These are phyloP conservation scores for Xylariaceae sp. DNA, from an alignment of 2,329 filamentous ascomycete genomes.

Conservation along the genomic window DNA sequence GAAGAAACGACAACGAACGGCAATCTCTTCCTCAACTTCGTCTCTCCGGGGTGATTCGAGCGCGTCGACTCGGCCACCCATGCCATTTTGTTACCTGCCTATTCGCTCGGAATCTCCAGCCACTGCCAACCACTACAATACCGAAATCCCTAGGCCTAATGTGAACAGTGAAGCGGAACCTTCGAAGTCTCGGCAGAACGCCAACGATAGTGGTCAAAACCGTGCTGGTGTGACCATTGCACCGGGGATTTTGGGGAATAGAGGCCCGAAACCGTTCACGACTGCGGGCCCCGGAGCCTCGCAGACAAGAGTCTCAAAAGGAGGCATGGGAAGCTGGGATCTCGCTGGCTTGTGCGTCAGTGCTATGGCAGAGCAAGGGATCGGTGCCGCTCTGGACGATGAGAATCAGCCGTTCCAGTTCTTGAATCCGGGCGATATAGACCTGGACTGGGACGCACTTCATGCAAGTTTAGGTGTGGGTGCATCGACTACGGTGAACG, in stretches of 20 bases:
- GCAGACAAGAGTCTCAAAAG: constrained; percentile 5
- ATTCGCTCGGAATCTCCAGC: constrained; percentile 10
- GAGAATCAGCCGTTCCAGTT: constrained; percentile 5
- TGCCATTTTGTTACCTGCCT: constrained; percentile 7
- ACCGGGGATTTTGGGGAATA: constrained; percentile 13
- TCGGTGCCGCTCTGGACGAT: neutral
- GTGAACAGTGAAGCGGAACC: neutral
- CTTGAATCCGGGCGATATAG: neutral
- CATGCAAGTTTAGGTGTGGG: neutral
- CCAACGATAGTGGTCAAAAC: neutral
- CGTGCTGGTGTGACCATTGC: constrained; percentile 16
- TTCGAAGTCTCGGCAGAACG: neutral
- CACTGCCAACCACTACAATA: neutral
- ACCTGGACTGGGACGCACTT: constrained; percentile 16
- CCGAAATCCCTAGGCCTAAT: neutral
- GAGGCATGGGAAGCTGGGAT: constrained; percentile 28
- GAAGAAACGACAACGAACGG: constrained; percentile 23
- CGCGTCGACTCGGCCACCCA: neutral
- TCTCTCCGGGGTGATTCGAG: neutral
- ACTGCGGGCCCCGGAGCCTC: constrained; percentile 19
- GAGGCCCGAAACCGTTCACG: constrained; percentile 25
- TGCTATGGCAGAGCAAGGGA: constrained; percentile 21
- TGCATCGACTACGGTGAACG: neutral
- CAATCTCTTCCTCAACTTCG: constrained; percentile 12
- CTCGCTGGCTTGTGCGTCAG: constrained; percentile 28